These are phyloP conservation scores for Anthracocystis walkeri DNA, from an alignment of 1,284 basidiomycete genomes.

Conservation along the genomic window DNA sequence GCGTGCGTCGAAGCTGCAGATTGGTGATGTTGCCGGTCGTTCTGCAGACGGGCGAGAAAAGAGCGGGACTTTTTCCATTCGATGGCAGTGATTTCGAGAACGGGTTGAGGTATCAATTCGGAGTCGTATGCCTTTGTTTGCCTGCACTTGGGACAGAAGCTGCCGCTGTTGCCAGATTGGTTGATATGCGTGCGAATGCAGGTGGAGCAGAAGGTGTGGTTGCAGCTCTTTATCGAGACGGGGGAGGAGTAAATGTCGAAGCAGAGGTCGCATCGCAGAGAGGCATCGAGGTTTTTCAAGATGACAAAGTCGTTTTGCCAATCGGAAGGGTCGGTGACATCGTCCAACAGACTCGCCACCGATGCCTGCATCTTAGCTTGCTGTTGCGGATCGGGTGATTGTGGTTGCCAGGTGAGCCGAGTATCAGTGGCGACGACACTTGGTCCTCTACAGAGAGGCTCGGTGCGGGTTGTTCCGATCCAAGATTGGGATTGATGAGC, in stretches of 20 bases:
- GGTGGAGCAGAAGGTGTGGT: conserved; percentile 64
- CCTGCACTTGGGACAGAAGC: conserved; percentile 66
- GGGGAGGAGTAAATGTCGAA: conserved; percentile 65
- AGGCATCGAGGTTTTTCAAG: conserved; percentile 58
- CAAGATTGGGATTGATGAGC: not conserved
- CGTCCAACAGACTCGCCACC: conserved; percentile 37
- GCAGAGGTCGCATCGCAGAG: conserved; percentile 64
- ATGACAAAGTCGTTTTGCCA: conserved; percentile 55
- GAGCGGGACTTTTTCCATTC: conserved; percentile 51
- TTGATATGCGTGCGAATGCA: conserved; percentile 68
- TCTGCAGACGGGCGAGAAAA: conserved; percentile 38
- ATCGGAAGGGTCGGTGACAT: conserved; percentile 64
- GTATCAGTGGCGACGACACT: not conserved
- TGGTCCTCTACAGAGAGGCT: not conserved
- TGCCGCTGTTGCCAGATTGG: conserved; percentile 57
- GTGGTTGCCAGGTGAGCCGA: too few species aligned
- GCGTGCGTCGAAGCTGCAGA: conserved; percentile 1
- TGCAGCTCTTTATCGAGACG: conserved; percentile 62
- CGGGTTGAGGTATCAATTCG: conserved; percentile 58
- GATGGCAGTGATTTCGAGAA: conserved; percentile 58
- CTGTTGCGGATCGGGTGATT: not conserved
- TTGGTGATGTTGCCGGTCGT: not conserved
- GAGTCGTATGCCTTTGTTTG: conserved; percentile 65
- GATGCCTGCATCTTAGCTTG: conserved; percentile 12
- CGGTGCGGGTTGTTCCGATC: not conserved